These are phyloP conservation scores for Neoscytalidium dimidiatum DNA, from an alignment of 2,329 filamentous ascomycete genomes.

Conservation along the genomic window DNA sequence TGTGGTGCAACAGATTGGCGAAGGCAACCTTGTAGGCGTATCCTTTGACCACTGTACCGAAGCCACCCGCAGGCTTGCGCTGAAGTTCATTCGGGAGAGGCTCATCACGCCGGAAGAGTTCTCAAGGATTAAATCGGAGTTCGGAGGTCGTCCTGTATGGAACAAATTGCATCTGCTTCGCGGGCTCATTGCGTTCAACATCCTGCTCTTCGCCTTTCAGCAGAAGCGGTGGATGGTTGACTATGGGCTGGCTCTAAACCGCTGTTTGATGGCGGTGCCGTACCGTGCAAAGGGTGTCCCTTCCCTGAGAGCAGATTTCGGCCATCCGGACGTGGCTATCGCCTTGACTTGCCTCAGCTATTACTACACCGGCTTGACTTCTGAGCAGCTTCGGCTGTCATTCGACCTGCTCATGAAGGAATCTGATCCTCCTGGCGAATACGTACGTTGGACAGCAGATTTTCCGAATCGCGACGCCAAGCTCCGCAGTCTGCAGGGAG, in stretches of 20 bases:
- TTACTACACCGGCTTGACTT: constrained; percentile 62
- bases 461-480: constrained; percentile 39
- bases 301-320: constrained; percentile 63
- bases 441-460: constrained; percentile 48
- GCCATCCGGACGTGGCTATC: constrained; percentile 68
- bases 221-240: constrained; percentile 67
- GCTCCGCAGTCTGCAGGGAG: constrained; percentile 28
- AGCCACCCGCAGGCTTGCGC: constrained; percentile 43
- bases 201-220: constrained; percentile 56
- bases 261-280: constrained; percentile 54
- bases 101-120: constrained; percentile 50
- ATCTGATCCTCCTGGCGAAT: constrained; percentile 57
- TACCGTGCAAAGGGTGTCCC: constrained; percentile 68
- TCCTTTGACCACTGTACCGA: neutral
- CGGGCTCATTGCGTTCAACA: constrained; percentile 57
- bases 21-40: neutral
- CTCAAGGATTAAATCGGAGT: constrained; percentile 46
- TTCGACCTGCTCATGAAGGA: constrained; percentile 53
- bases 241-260: constrained; percentile 56
- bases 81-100: constrained; percentile 57
- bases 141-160: constrained; percentile 23
- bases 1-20: constrained; percentile 62
- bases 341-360: constrained; percentile 66
- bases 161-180: constrained; percentile 51
- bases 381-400: constrained; percentile 51